Base-by-base conservation (phyloP, 148 eudicot genomes). In the Gaultheria prostrata region DNA sequence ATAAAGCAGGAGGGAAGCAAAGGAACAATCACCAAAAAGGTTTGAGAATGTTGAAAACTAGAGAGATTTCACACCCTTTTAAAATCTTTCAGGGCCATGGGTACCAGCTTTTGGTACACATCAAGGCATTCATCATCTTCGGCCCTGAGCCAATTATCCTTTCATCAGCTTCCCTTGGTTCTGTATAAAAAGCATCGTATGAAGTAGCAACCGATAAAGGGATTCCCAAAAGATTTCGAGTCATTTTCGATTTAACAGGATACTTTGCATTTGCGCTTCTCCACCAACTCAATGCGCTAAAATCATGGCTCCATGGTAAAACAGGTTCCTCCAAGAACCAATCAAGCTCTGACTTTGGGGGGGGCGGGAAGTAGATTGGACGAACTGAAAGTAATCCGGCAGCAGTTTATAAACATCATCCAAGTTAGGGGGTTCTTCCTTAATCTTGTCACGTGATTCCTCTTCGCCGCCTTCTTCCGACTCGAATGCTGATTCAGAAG, bases 321-420 rank as follows among this genome's bases (percentile, higher is more conserved):
- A 81, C 59, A 45, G 83, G 76, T 18, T 69, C 83, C 61, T 81
- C 61, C 46, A 81, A 81, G 26, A 69, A 81, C 76, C 13, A 69
- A 24, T 81, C 83, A 1, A 81, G 32, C 1, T 81, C 76, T 1
- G 76, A 57, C 54, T 81, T 81, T 43, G 3, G 30, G 18, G 59
- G 21, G 61, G 76, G 0, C 46, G 56, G 8, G 26, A 54, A 15
- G 57, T 32, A 59, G 70, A 54, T 79, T 79, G 50, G 70, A 57
- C 28, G 28, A 32, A 79, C 50, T 32, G 28, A 32, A 32, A 9
- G 50, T 54, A 79, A 9, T 51, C 82, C 39, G 14, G 82, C 28
- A 54, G 15, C 32, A 28, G 35, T 67, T 67, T 67, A 28, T 67
- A 67, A 65, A n/a, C 30, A 13, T 67, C 72, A 28, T 67, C 72